Evolutionary conservation across 345 rosid species (phyloP).

Genomic region (Rubroshorea leprosula): DNA sequence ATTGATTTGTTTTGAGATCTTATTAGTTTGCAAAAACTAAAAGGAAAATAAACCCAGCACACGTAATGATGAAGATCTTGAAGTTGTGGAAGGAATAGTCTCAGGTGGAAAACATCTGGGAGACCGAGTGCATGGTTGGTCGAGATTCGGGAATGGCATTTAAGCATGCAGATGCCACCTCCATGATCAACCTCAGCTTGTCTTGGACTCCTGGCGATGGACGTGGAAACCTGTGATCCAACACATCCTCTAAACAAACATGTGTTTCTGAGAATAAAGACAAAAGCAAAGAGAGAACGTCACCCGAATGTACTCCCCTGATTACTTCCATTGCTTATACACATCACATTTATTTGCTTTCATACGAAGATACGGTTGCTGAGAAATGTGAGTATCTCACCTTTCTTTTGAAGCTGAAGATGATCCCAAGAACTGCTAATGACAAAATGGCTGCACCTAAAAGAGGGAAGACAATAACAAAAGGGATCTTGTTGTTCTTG

Average conservation of each 20-base stretch:
- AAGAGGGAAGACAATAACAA: neutral
- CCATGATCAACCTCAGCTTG: conserved; percentile 14
- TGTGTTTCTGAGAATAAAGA: neutral
- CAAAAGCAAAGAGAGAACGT: neutral
- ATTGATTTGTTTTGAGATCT: no score
- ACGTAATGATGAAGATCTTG: neutral
- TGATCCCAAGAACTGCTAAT: neutral
- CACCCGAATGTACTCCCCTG: neutral
- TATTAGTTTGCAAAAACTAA: no score
- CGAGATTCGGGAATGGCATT: conserved; percentile 26
- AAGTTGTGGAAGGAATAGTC: no score
- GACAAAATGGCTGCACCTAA: neutral
- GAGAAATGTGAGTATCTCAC: no score
- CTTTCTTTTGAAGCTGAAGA: neutral
- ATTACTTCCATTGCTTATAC: neutral
- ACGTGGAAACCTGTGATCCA: conserved; percentile 15
- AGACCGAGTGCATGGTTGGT: conserved; percentile 31
- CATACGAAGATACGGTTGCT: no score
- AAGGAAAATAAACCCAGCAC: neutral
- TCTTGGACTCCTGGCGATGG: conserved; percentile 21
- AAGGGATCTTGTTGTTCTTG: neutral
- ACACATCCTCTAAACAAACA: neutral
- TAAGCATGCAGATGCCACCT: conserved; percentile 29
- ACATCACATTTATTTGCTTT: neutral
- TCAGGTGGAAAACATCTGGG: conserved; percentile 10